A percentile compares a stretch with the other conserved stretches of the same genome.
Conservation (phyloP, 495 filamentous ascomycete species). For the Staphylotrichum tortipilum region DNA sequence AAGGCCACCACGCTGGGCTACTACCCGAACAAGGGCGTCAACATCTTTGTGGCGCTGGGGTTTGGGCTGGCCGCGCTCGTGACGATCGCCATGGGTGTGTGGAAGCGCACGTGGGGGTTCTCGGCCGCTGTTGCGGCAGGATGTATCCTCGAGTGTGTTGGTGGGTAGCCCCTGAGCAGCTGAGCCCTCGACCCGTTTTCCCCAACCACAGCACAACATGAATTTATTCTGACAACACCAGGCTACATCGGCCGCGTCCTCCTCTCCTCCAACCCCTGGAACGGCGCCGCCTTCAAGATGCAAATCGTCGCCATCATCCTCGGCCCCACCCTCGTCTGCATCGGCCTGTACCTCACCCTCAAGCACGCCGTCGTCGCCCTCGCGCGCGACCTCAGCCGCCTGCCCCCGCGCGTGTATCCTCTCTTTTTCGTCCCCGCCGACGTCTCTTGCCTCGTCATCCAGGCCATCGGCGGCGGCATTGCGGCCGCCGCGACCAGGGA, state of each 20-base stretch:
- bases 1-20: constrained; percentile 58
- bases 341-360: constrained; percentile 58
- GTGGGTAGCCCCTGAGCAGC: constrained; percentile 9
- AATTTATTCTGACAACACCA: not conserved
- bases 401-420: constrained; percentile 54
- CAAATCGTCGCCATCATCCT: constrained; percentile 62
- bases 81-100: constrained; percentile 45
- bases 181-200: no score
- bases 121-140: constrained; percentile 44
- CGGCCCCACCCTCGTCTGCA: constrained; percentile 56
- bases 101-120: constrained; percentile 57
- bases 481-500: constrained; percentile 43
- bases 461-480: constrained; percentile 58
- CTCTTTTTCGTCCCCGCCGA: constrained; percentile 59
- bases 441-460: constrained; percentile 52
- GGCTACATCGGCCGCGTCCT: constrained; percentile 56
- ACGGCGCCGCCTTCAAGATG: constrained; percentile 48
- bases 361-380: constrained; percentile 51
- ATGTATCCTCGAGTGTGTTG: constrained; percentile 31
- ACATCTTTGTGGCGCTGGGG: constrained; percentile 50
- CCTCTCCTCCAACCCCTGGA: constrained; percentile 54
- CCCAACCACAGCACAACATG: no score
- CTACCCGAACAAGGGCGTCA: constrained; percentile 53
- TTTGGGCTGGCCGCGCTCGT: constrained; percentile 44
- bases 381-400: constrained; percentile 42